phyloP scores from a whole-genome alignment of 768 basidiomycete species.

The Antrodiella citrinella region DNA sequence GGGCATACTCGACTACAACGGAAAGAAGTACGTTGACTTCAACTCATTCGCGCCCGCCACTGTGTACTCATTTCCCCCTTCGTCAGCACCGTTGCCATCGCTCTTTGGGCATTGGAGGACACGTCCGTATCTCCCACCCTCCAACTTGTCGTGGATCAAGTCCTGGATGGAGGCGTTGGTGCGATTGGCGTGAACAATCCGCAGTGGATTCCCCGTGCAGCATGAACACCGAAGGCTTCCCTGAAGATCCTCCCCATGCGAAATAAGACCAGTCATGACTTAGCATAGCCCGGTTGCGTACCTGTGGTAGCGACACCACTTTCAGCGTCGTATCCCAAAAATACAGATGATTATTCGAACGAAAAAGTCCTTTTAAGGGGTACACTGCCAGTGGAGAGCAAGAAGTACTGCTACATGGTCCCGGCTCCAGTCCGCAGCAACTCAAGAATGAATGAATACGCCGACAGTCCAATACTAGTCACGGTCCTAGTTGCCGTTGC shows the following conservation, averaged over 20 bases:
- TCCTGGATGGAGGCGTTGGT: slow-evolving; percentile 63
- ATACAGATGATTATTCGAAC: too few species aligned
- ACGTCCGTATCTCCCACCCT: slow-evolving; percentile 43
- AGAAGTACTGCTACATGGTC: too few species aligned
- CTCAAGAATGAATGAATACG: too few species aligned
- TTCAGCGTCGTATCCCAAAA: neutral
- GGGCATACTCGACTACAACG: slow-evolving; percentile 69
- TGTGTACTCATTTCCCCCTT: neutral
- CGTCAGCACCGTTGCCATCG: slow-evolving; percentile 37
- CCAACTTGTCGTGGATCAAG: slow-evolving; percentile 43
- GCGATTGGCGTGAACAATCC: slow-evolving; percentile 51
- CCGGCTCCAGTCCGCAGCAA: too few species aligned
- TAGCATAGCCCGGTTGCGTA: neutral
- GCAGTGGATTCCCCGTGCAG: slow-evolving; percentile 28
- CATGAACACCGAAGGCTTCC: neutral
- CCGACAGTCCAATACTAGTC: too few species aligned
- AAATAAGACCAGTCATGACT: neutral
- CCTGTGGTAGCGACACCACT: neutral
- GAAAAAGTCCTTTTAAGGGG: too few species aligned
- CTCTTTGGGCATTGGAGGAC: slow-evolving; percentile 59
- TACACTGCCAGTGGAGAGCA: too few species aligned
- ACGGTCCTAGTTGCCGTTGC: neutral
- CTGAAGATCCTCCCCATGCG: neutral
- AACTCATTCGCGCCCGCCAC: neutral
- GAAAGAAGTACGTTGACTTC: slow-evolving; percentile 47